phyloP scores from a whole-genome alignment of 345 rosid species.

The Sonneratia alba region DNA sequence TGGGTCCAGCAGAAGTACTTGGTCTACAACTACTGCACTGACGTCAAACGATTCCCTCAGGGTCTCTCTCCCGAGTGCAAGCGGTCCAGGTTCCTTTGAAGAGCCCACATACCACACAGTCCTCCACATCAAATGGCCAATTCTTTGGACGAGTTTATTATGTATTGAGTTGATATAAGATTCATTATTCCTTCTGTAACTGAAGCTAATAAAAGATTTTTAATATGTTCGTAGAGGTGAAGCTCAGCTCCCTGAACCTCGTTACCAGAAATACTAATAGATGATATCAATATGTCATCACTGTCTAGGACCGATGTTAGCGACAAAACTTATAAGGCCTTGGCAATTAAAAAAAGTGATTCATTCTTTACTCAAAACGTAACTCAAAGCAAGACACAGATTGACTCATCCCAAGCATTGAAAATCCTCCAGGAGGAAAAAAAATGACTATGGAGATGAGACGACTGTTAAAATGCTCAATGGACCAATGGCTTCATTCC shows the following conservation, averaged over 20 bases:
- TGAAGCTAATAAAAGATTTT: neutral
- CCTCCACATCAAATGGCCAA: neutral
- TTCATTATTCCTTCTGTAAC: conserved; percentile 8
- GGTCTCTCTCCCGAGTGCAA: conserved; percentile 49
- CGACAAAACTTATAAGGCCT: neutral
- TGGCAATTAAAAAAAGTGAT: neutral
- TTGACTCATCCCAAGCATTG: neutral
- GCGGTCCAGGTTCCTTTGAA: conserved; percentile 13
- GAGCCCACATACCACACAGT: neutral
- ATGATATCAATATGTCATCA: neutral
- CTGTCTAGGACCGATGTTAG: neutral
- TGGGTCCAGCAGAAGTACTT: conserved; percentile 52
- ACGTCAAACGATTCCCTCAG: conserved; percentile 38
- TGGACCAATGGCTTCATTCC: conserved; percentile 24
- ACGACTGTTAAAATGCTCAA: conserved; percentile 4
- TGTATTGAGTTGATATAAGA: neutral
- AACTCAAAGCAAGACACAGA: neutral
- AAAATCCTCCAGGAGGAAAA: neutral
- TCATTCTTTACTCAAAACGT: neutral
- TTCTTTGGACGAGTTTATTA: neutral
- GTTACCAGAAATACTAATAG: neutral
- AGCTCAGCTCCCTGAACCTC: neutral
- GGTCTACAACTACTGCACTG: conserved; percentile 49
- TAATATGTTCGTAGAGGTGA: neutral
- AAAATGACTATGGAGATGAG: neutral